Percentiles rank a stretch among this genome's conserved stretches.
phyloP scores from a whole-genome alignment of 2,329 filamentous ascomycete genomes.

The Scytalidium lignicola region DNA sequence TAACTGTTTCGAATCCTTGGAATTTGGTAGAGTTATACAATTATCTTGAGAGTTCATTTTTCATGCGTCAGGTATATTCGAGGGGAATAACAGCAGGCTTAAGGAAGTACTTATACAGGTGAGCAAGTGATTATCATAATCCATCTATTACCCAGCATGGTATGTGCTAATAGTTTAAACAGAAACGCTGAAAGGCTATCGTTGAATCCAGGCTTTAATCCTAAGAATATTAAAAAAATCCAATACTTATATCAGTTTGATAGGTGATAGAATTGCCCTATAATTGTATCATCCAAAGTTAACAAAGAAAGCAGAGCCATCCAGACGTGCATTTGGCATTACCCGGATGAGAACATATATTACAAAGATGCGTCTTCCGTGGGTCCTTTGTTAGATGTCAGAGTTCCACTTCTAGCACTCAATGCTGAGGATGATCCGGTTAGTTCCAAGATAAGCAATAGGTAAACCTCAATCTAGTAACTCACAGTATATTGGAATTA shows the following conservation, averaged over 20 bases:
- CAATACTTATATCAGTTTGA: background rate
- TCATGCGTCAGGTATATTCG: conserved; percentile 65
- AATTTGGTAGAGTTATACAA: conserved; percentile 65
- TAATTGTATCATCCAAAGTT: conserved; percentile 47
- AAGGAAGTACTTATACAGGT: conserved; percentile 61
- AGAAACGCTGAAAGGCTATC: conserved; percentile 61
- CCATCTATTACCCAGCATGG: conserved; percentile 54
- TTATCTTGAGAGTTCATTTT: conserved; percentile 52
- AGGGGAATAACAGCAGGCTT: conserved; percentile 59
- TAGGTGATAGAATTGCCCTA: conserved; percentile 38
- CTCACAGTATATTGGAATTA: no score
- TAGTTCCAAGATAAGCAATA: no score
- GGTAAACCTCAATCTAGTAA: no score
- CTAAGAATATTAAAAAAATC: conserved; percentile 38
- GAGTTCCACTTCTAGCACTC: conserved; percentile 54
- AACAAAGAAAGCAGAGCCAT: conserved; percentile 42
- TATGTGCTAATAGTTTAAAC: background rate
- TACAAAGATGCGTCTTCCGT: conserved; percentile 57
- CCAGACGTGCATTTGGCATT: conserved; percentile 52
- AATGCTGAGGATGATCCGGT: conserved; percentile 62
- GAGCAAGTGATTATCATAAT: conserved; percentile 59
- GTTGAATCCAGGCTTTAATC: conserved; percentile 77
- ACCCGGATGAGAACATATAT: conserved; percentile 60
- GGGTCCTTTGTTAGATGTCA: conserved; percentile 51
- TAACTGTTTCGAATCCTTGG: conserved; percentile 69